Percentiles rank a stretch among this genome's conserved stretches.
These are phyloP conservation scores for Aspergillus novoparasiticus DNA, from an alignment of 2,329 filamentous ascomycete genomes.

Conservation along the genomic window DNA sequence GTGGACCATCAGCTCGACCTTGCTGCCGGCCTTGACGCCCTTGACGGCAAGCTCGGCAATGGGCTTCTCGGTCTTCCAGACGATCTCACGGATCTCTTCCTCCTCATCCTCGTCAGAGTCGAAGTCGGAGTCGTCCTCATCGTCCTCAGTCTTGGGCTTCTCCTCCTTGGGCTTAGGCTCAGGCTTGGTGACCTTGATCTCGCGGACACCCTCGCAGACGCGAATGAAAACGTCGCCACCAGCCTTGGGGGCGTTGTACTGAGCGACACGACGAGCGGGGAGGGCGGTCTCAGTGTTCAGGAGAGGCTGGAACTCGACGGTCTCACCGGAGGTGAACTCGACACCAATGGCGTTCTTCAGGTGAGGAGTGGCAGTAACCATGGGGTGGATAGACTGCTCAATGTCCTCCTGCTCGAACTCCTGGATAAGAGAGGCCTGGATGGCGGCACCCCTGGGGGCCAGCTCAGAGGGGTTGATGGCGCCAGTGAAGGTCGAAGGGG, in stretches of 20 bases:
- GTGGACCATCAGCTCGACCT: slow-evolving; percentile 93
- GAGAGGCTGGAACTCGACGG: slow-evolving; percentile 76
- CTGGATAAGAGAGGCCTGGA: slow-evolving; percentile 91
- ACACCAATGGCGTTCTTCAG: slow-evolving; percentile 87
- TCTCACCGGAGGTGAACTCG: slow-evolving; percentile 63
- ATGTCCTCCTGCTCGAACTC: slow-evolving; percentile 95
- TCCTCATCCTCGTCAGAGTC: slow-evolving; percentile 68
- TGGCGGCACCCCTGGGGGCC: slow-evolving; percentile 83
- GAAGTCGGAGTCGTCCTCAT: slow-evolving; percentile 64
- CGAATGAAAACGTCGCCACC: slow-evolving; percentile 88
- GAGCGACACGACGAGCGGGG: slow-evolving; percentile 81
- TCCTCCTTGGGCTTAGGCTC: slow-evolving; percentile 72
- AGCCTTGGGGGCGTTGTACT: slow-evolving; percentile 73
- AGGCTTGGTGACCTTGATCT: slow-evolving; percentile 91
- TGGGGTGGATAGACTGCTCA: slow-evolving; percentile 91
- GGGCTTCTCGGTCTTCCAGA: slow-evolving; percentile 83
- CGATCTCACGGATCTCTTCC: slow-evolving; percentile 84
- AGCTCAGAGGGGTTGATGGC: slow-evolving; percentile 95
- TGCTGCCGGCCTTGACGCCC: slow-evolving; percentile 81
- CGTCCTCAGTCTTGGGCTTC: slow-evolving; percentile 60
- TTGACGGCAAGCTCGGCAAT: slow-evolving; percentile 85
- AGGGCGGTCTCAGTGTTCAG: slow-evolving; percentile 85
- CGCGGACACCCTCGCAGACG: slow-evolving; percentile 82
- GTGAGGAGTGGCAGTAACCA: slow-evolving; percentile 92
- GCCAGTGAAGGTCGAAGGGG: slow-evolving; percentile 74